Base-by-base conservation (phyloP, 2,329 filamentous ascomycete species). In the Tolypocladium inflatum region DNA sequence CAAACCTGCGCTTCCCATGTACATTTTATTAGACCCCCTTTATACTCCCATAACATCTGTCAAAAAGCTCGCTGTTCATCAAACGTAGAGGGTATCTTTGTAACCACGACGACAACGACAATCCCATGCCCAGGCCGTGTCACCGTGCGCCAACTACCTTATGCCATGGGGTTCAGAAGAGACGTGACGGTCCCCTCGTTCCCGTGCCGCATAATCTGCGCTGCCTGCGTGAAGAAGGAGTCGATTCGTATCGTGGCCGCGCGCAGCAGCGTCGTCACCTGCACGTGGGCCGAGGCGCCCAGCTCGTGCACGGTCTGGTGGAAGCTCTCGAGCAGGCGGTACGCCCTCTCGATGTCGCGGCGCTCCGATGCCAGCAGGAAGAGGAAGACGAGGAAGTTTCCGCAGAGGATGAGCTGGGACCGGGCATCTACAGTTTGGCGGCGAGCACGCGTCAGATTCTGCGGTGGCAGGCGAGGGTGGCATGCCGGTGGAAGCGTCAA, bases 351-450 rank as follows among this genome's bases (percentile, higher is more conserved):
- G 4, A 74, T 68, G 54, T 76, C 68, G 4, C 60, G 58, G 3
- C 64, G 64, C 9, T 71, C 68, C 0, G 74, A 71, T 0, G 76
- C 75, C 4, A 77, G 66, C 1, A 79, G 67, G 54, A 79, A 79
- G 0, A 79, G 68, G 59, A 78, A 78, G 33, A 79, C 76, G 54
- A 79, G 68, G 55, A 79, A 78, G 61, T 79, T 79, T 19, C 76
- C 75, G 42, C 74, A 76, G 0, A 78, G 66, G 4, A 78, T 77
- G 0, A 79, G 65, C 57, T 79, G 76, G 9, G 75, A 77, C 17
- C 77, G 71, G 17, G 64, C 63, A 57, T 72, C 70, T 68, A 9
- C 9, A 2, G 48, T 5, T 8, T n/a, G n/a, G n/a, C n/a, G n/a
- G n/a, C n/a, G n/a, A n/a, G n/a, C n/a, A n/a, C n/a, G 4, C 19